phyloP scores from a whole-genome alignment of 345 rosid species.

The Syzygium grande region DNA sequence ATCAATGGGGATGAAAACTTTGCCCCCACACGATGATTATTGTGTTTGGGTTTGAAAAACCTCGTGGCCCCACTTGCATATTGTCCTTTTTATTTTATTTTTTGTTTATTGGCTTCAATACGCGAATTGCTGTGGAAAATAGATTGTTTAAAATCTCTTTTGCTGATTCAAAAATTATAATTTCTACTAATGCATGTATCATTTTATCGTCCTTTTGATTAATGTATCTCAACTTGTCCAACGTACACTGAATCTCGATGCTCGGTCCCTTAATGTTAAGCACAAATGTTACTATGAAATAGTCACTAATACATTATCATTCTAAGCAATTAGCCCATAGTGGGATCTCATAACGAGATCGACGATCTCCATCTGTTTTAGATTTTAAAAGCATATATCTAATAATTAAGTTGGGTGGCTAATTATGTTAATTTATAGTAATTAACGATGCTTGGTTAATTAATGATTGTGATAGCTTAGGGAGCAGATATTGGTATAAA shows the following conservation, averaged over 20 bases:
- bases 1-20: not conserved
- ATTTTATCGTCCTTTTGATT: not conserved
- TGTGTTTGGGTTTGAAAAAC: not conserved
- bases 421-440: not conserved
- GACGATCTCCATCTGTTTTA: not conserved
- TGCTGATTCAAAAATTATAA: not conserved
- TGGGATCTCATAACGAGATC: not conserved
- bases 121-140: not conserved
- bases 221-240: not conserved
- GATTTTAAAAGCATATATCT: not conserved
- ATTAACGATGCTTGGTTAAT: not conserved
- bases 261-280: not conserved
- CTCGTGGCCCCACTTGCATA: fast-evolving
- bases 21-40: not conserved
- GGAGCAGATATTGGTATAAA: not conserved
- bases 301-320: not conserved
- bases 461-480: not conserved
- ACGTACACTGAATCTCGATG: not conserved
- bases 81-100: not conserved
- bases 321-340: not conserved
- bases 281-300: not conserved
- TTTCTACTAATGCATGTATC: not conserved
- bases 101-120: not conserved
- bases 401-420: not conserved
- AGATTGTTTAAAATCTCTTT: not conserved